phyloP scores from a whole-genome alignment of 805 yeast species.

The Jamesozyma spencerorum region DNA sequence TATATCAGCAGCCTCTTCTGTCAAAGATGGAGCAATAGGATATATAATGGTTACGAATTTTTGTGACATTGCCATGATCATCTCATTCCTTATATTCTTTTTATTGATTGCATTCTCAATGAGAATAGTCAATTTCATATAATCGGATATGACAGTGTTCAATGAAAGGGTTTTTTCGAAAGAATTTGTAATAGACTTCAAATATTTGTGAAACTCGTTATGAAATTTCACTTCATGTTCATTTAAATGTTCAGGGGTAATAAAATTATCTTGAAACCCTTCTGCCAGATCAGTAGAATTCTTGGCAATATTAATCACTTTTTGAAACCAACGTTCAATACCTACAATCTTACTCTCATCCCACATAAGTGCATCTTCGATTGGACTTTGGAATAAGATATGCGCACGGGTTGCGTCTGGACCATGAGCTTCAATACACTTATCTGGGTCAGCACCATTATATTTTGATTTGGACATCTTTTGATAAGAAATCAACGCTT shows the following conservation, averaged over 20 bases:
- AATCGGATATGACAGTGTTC: constrained; percentile 82
- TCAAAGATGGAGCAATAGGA: constrained; percentile 73
- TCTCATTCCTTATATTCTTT: constrained; percentile 28
- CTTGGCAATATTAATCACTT: constrained; percentile 33
- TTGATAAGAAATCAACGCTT: constrained; percentile 57
- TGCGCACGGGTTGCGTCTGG: constrained; percentile 95
- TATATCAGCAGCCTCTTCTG: constrained; percentile 74
- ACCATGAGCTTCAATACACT: constrained; percentile 67
- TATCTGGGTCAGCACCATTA: constrained; percentile 86
- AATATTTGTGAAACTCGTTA: constrained; percentile 43
- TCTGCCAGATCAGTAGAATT: constrained; percentile 4
- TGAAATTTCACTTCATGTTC: constrained; percentile 46
- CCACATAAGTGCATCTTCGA: constrained; percentile 77
- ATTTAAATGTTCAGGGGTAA: constrained; percentile 19
- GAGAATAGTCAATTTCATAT: constrained; percentile 69
- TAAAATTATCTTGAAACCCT: constrained; percentile 4
- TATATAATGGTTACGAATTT: constrained; percentile 55
- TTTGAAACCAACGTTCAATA: constrained; percentile 73
- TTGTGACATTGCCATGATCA: constrained; percentile 42
- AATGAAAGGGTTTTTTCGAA: constrained; percentile 51
- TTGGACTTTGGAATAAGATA: constrained; percentile 84
- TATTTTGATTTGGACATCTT: constrained; percentile 96
- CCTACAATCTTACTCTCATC: constrained; percentile 83
- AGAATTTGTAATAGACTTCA: constrained; percentile 48
- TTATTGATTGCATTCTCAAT: constrained; percentile 34